Evolutionary conservation across 805 yeast species (phyloP), one percentile per base, ranked within the genome.

Genomic region (Saturnispora diversa): DNA sequence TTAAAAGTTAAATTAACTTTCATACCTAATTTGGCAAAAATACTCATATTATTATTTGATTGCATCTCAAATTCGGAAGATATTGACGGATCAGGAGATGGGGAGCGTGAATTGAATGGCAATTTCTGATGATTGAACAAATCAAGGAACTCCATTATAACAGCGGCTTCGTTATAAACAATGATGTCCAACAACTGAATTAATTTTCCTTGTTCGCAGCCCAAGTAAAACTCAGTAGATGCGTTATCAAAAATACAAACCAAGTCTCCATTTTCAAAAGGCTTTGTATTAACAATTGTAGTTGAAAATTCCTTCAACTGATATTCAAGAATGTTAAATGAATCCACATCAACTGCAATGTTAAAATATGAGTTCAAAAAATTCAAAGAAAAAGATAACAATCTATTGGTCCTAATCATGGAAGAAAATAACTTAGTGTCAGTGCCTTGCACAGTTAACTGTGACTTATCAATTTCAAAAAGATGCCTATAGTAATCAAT

Each of bases 381-480:
- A 6, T 50, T 40, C 9, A 55, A 17, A 0, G 55, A 51, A 37
- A 57, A 50, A 1, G 62, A 55, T 1, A 56, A 9, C 4, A 37
- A 28, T 15, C 43, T 49, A 4, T 36, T 26, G 2, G 42, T 28
- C 24, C 47, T 47, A 8, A 51, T 40, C 15, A 51, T 51, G 4
- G 51, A 43, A 5, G 50, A 13, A 1, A 54, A 45, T 1, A 54
- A 9, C 6, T 38, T 42, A 1, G 48, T 24, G 2, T 47, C 45
- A n/a, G 29, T 39, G 3, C 63, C 64, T 13, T 39, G 35, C 2
- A 50, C 6, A 3, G 40, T 43, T 1, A 56, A 17, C 0, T 37
- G 34, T 1, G 53, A 40, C 25, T 51, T 42, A n/a, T 58, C 51
- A 4, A 62, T 34, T 2, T 52, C 50, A 4, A 60, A 2, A 11